Evolutionary conservation across 371 early-diverging fungal species (phyloP), one percentile per base, ranked within the genome.

Genomic region (Apophysomyces sp.): DNA sequence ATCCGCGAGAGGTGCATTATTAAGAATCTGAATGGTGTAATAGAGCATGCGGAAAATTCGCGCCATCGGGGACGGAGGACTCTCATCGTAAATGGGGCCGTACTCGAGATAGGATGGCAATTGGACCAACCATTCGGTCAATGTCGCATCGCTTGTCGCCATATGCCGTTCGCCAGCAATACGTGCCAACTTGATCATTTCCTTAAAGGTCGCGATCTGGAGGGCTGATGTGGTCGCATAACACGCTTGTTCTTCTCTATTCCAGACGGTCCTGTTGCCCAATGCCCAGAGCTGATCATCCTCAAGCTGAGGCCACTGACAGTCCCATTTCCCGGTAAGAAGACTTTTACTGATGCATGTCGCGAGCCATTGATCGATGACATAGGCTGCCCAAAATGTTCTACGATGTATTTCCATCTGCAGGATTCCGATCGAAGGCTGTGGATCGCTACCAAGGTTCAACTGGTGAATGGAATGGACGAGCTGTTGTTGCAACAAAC

Each of bases 41-140:
- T 81, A 81, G 15, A 78, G 55, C 54, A 81, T 70, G 26, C 71
- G 76, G 40, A 68, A 81, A 16, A 81, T 41, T 13, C 65, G 67
- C 0, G 77, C 65, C 8, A 73, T 65, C 28, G 74, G 70, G 4
- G 74, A 73, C 5, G 78, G 72, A 16, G 70, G 61, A 30, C n/a
- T 13, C 21, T 60, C 58, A 12, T 63, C 62, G 9, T 64, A 31
- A n/a, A 57, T 56, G 3, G 44, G 67, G 51, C 52, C 65, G 60
- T 58, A 65, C 13, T 81, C 73, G 2, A 81, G 74, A 39, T 72
- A 75, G 26, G 74, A 61, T 4, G 81, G 77, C 2, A 81, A 39
- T 8, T 74, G 58, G 8, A 76, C 58, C 7, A 76, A 57, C 81
- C 81, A 81, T 16, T 71, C 65, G 4, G 73, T 74, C 37, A 81